Percentiles rank a stretch among this genome's conserved stretches.
Conservation (phyloP, 2,329 filamentous ascomycete genomes). For the Ophiostoma piceae region DNA sequence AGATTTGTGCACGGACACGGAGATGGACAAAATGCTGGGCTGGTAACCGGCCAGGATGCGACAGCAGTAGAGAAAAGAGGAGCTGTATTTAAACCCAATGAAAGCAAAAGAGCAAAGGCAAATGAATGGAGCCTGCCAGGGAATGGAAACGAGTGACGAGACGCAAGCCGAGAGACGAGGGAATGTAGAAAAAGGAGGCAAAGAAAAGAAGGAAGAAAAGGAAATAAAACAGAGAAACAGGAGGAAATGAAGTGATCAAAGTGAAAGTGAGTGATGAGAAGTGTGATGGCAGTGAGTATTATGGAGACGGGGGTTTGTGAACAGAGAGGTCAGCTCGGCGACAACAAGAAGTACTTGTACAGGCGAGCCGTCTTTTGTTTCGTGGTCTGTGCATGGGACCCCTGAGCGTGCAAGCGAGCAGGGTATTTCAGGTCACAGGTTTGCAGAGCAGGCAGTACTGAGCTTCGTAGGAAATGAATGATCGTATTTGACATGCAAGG, state of each 20-base stretch:
- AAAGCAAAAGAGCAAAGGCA: not conserved
- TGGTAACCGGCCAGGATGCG: not conserved
- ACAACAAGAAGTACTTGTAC: not conserved
- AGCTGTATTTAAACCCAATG: not conserved
- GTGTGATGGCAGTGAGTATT: not conserved
- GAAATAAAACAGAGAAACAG: not conserved
- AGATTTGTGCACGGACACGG: not conserved
- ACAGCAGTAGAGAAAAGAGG: too few species aligned
- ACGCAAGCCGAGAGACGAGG: not conserved
- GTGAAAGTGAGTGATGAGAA: not conserved
- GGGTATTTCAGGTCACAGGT: not conserved
- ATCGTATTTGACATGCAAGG: constrained; percentile 3
- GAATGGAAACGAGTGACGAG: not conserved
- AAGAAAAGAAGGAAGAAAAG: not conserved
- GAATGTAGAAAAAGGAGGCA: not conserved
- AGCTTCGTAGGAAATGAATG: not conserved
- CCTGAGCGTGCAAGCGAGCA: constrained; percentile 5
- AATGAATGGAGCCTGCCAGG: not conserved
- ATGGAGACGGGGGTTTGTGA: not conserved
- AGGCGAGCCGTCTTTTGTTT: not conserved
- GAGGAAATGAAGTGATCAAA: constrained; percentile 2
- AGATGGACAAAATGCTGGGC: constrained; percentile 2
- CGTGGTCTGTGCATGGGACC: constrained; percentile 2
- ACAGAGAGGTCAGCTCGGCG: not conserved
- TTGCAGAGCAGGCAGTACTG: too few species aligned